Conservation (phyloP, 2,329 filamentous ascomycete species). For the Fusarium fujikuroi region DNA sequence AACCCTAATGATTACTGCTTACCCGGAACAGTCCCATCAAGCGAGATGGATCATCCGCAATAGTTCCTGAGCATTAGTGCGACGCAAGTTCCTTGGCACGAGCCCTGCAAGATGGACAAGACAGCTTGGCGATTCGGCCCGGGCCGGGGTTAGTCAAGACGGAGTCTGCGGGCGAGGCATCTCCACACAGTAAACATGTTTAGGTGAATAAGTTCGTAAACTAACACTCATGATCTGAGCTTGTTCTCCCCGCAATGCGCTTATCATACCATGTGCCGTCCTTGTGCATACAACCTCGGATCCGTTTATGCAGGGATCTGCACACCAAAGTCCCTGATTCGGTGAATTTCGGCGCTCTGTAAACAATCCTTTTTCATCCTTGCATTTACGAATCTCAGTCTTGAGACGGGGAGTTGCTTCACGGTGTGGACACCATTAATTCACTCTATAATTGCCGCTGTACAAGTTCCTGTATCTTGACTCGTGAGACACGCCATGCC, state of each 20-base stretch:
- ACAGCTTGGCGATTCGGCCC: constrained; percentile 1
- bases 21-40: neutral
- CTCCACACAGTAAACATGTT: neutral
- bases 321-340: neutral
- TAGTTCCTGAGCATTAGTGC: neutral
- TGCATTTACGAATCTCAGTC: neutral
- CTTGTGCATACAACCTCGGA: neutral
- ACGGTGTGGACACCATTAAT: neutral
- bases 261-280: neutral
- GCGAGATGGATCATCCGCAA: neutral
- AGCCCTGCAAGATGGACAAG: neutral
- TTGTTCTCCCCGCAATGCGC: neutral
- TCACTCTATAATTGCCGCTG: neutral
- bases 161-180: neutral
- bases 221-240: neutral
- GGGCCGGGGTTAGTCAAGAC: neutral
- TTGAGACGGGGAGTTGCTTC: neutral
- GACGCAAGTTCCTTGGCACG: neutral
- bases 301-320: neutral
- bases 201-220: neutral
- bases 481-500: neutral
- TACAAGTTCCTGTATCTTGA: neutral
- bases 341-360: neutral
- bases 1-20: neutral
- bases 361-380: neutral